Evolutionary conservation across 768 basidiomycete species (phyloP).

Genomic region (Agaricus subrufescens): DNA sequence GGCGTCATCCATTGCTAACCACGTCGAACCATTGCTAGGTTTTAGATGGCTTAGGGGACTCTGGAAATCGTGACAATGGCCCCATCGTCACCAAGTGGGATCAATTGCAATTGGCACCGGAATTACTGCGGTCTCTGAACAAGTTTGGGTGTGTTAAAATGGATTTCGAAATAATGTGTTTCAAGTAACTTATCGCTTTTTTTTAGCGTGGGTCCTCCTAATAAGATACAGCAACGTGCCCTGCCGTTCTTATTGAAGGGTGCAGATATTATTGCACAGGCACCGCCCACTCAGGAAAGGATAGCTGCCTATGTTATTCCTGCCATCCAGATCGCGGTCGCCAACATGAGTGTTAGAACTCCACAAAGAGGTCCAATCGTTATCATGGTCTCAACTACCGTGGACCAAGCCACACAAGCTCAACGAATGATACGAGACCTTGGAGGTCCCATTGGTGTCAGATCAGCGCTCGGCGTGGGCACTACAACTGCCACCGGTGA

Average conservation of each 20-base stretch:
- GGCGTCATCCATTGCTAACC: background rate
- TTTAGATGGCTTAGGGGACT: constrained; percentile 49
- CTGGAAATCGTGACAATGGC: constrained; percentile 58
- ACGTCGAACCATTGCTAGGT: constrained; percentile 30
- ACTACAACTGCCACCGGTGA: constrained; percentile 59
- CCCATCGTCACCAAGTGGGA: constrained; percentile 95
- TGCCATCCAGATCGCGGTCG: constrained; percentile 77
- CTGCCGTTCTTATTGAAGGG: constrained; percentile 92
- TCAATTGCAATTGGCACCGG: constrained; percentile 79
- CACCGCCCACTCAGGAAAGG: constrained; percentile 96
- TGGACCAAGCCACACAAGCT: constrained; percentile 97
- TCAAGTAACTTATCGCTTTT: background rate
- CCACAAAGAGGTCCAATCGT: constrained; percentile 79
- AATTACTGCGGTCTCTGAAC: constrained; percentile 80
- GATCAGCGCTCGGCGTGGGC: constrained; percentile 86
- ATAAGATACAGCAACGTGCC: constrained; percentile 97
- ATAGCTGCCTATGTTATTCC: constrained; percentile 97
- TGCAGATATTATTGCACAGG: constrained; percentile 97
- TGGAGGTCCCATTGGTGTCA: constrained; percentile 88
- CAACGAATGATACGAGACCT: constrained; percentile 93
- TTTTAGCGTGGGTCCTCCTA: constrained; percentile 88
- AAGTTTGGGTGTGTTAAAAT: constrained; percentile 80
- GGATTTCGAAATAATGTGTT: background rate
- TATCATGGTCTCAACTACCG: constrained; percentile 95
- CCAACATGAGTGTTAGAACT: constrained; percentile 45